These are phyloP conservation scores for Erodium moschatum DNA, from an alignment of 441 rosid genomes.

Conservation along the genomic window DNA sequence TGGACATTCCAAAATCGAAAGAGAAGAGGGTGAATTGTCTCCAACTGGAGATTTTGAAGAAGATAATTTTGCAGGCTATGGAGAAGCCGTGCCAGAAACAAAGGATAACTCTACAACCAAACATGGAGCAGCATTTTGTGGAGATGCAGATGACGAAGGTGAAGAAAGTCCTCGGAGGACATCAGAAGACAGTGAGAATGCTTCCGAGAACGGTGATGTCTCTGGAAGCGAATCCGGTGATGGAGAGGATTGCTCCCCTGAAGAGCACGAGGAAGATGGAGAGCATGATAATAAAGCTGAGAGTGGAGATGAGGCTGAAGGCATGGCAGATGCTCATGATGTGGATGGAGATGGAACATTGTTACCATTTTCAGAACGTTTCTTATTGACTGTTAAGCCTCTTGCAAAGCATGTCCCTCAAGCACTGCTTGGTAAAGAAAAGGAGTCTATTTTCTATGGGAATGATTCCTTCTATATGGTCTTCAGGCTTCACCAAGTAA, in stretches of 20 bases:
- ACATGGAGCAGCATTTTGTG: constrained; percentile 40
- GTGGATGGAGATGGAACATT: constrained; percentile 54
- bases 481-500: constrained; percentile 95
- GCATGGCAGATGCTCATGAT: constrained; percentile 68
- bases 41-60: constrained; percentile 90
- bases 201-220: constrained; percentile 82
- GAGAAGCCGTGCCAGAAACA: constrained; percentile 42
- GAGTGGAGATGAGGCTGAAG: constrained; percentile 95
- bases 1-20: constrained; percentile 58
- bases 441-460: constrained; percentile 74
- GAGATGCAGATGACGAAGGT: constrained; percentile 70
- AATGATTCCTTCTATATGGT: constrained; percentile 90
- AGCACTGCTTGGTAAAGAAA: constrained; percentile 37
- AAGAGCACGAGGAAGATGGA: constrained; percentile 37
- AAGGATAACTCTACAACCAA: constrained; percentile 46
- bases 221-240: constrained; percentile 86
- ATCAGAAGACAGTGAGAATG: constrained; percentile 79
- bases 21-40: constrained; percentile 98
- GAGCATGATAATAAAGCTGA: constrained; percentile 73
- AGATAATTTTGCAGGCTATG: constrained; percentile 74
- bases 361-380: constrained; percentile 58
- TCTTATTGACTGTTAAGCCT: constrained; percentile 68
- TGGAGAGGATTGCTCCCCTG: constrained; percentile 68
- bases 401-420: constrained; percentile 70
- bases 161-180: constrained; percentile 82